Conservation (phyloP, 2,329 filamentous ascomycete species). For the Fusarium proliferatum region DNA sequence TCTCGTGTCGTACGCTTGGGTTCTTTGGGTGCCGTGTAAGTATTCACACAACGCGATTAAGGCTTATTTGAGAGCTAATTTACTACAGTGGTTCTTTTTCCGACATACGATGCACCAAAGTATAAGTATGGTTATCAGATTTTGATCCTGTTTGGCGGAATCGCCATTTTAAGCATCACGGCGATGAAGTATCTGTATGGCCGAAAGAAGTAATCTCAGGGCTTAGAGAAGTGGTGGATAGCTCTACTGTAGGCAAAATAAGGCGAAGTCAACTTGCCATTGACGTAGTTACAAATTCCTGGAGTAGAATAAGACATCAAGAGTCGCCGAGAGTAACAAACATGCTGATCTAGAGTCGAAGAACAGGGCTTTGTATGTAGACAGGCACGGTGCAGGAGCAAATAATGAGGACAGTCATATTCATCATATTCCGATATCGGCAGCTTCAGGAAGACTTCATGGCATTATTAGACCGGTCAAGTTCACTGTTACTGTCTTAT, state of each 20-base stretch:
- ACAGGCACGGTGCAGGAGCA: no score
- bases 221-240: no score
- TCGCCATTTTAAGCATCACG: background rate
- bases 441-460: background rate
- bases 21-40: background rate
- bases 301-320: no score
- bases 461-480: accelerated
- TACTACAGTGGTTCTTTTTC: background rate
- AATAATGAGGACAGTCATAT: accelerated
- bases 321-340: no score
- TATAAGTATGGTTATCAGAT: background rate
- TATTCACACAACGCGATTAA: no score
- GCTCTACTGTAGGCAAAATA: no score
- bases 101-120: background rate
- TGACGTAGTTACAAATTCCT: no score
- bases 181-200: background rate
- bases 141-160: background rate
- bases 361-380: background rate
- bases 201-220: background rate
- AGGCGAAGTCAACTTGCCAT: no score
- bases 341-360: no score
- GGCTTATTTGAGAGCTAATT: no score
- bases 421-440: no score
- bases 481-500: no score
- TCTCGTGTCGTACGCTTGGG: background rate